phyloP scores from a whole-genome alignment of 495 filamentous ascomycete species.

The Aspergillus homomorphus region DNA sequence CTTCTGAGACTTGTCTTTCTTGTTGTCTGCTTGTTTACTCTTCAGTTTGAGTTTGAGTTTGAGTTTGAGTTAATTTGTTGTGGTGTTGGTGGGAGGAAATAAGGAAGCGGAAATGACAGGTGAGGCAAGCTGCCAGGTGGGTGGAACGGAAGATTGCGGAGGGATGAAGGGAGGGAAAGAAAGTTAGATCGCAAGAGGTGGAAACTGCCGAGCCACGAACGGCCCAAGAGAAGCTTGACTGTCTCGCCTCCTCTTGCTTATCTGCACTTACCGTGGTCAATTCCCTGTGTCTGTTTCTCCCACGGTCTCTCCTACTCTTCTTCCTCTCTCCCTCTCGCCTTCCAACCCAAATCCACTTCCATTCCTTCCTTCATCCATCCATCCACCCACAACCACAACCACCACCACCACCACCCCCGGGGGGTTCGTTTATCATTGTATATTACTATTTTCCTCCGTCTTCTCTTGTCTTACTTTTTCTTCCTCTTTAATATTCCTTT shows the following conservation, averaged over 20 bases:
- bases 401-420: too few species aligned
- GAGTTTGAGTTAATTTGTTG: neutral
- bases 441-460: too few species aligned
- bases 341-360: neutral
- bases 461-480: neutral
- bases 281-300: neutral
- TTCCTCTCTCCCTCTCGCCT: neutral
- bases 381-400: too few species aligned
- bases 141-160: neutral
- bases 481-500: neutral
- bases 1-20: too few species aligned
- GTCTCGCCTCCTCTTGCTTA: conserved; percentile 28
- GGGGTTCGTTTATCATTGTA: too few species aligned
- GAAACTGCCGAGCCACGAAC: conserved; percentile 24
- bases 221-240: conserved; percentile 43
- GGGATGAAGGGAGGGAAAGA: conserved; percentile 7
- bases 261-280: conserved; percentile 26
- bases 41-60: neutral
- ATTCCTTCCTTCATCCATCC: neutral
- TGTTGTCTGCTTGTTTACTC: too few species aligned
- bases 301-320: conserved; percentile 8
- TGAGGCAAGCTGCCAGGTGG: too few species aligned
- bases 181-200: conserved; percentile 14
- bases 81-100: neutral
- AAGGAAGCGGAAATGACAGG: neutral